Percentiles rank a stretch among this genome's conserved stretches.
These are phyloP conservation scores for Haplosporangium gracile DNA, from an alignment of 192 early-diverging fungal genomes.

Conservation along the genomic window DNA sequence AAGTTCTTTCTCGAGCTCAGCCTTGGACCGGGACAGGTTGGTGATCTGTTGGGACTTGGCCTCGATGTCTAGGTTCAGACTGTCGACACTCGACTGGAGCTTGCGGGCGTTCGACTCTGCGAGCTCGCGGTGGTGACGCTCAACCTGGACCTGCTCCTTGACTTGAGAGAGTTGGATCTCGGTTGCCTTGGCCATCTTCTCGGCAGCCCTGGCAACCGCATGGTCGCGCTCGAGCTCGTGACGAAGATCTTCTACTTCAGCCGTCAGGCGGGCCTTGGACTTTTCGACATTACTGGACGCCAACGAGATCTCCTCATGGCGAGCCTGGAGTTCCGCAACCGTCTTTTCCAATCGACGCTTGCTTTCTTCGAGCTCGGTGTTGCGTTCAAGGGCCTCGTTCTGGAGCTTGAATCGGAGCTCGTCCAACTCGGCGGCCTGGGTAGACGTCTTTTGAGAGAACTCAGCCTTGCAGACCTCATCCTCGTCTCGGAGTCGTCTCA, in stretches of 20 bases:
- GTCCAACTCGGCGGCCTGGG: constrained; percentile 67
- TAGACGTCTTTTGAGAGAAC: constrained; percentile 37
- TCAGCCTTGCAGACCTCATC: constrained; percentile 53
- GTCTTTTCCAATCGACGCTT: constrained; percentile 58
- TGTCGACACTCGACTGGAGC: constrained; percentile 69
- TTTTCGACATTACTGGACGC: constrained; percentile 75
- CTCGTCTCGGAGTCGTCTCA: constrained; percentile 35
- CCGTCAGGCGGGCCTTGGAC: constrained; percentile 71
- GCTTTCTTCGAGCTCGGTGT: constrained; percentile 60
- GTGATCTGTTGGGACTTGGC: constrained; percentile 66
- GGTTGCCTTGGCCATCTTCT: constrained; percentile 69
- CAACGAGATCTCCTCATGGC: constrained; percentile 65
- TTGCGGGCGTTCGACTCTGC: constrained; percentile 72
- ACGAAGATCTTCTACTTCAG: constrained; percentile 83
- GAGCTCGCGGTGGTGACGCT: constrained; percentile 69
- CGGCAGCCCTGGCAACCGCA: constrained; percentile 73
- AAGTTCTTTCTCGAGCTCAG: constrained; percentile 76
- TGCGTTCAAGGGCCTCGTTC: constrained; percentile 41
- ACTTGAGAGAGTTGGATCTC: constrained; percentile 67
- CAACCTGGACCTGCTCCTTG: constrained; percentile 69
- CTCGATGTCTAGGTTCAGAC: constrained; percentile 71
- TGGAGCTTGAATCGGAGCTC: constrained; percentile 75
- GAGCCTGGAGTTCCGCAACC: constrained; percentile 41
- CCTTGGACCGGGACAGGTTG: constrained; percentile 71
- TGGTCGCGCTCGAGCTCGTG: constrained; percentile 84